Evolutionary conservation across 2,329 filamentous ascomycete species (phyloP).

Genomic region (Sporothrix euskadiensis): DNA sequence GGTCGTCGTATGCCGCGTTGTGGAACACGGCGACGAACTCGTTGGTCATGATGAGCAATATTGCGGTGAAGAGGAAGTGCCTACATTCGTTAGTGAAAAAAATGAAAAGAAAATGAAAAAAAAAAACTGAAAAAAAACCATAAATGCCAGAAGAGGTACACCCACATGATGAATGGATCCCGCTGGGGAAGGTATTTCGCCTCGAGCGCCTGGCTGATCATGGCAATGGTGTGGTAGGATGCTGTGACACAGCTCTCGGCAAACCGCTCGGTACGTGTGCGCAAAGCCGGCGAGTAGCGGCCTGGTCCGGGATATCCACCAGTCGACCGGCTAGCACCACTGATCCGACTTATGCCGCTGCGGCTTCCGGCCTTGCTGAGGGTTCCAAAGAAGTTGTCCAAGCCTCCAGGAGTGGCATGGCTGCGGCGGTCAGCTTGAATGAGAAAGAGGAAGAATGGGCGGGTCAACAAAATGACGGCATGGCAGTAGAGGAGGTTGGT

Average conservation of each 20-base stretch:
- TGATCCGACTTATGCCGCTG: not conserved
- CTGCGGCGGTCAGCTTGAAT: conserved; percentile 42
- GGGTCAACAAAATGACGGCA: conserved; percentile 62
- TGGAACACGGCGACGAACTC: conserved; percentile 55
- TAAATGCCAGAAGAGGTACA: conserved; percentile 7
- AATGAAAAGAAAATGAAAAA: too few species aligned
- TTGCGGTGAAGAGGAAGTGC: conserved; percentile 58
- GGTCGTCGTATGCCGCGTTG: conserved; percentile 45
- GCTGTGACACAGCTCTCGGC: conserved; percentile 54
- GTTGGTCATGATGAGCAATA: conserved; percentile 57
- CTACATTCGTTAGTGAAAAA: conserved; percentile 38
- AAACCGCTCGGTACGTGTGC: conserved; percentile 41
- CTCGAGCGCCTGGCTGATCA: conserved; percentile 49
- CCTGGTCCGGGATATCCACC: not conserved
- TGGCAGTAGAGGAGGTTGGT: conserved; percentile 63
- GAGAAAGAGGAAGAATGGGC: conserved; percentile 64
- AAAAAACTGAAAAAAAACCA: too few species aligned
- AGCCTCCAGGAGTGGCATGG: not conserved
- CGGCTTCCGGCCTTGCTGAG: not conserved
- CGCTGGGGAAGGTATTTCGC: conserved; percentile 50
- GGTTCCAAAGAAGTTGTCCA: not conserved
- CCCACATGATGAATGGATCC: conserved; percentile 60
- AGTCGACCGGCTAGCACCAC: not conserved
- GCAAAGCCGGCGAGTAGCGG: conserved; percentile 40
- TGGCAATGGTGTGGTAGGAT: conserved; percentile 51